Evolutionary conservation across 2,329 filamentous ascomycete genomes (phyloP), one percentile per base, ranked within the genome.

Genomic region (Microdochium nivale): DNA sequence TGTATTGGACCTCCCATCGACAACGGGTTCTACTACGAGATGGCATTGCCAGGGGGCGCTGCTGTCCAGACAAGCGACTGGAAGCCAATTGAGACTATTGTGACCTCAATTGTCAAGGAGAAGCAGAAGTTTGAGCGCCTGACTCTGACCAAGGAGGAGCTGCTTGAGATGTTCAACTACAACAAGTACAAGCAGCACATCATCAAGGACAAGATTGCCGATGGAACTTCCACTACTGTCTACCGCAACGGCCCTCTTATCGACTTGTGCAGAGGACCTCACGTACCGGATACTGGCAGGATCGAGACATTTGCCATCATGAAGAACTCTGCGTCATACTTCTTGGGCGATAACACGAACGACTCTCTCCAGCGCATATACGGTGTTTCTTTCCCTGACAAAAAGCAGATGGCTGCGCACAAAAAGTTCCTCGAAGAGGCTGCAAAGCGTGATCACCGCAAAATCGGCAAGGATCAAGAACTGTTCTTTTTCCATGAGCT

Each of bases 181-280:
- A 96, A 95, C 79, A 94, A 94, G 69, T 97, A 96, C 78, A 97
- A 99, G 81, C 84, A 95, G 67, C 88, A 96, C 69, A 95, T 97
- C 70, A 97, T 99, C 73, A 86, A 90, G 61, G 87, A 90, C 75
- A 90, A 95, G 70, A 88, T 97, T 55, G 77, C 85, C 37, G 90
- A 96, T 60, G 90, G 90, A 60, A 91, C 90, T 52, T 89, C 80
- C 66, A 95, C 90, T 66, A 97, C 94, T 10, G 92, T 97, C 40
- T 99, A 97, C 71, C 84, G 90, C 57, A 95, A 90, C 64, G 94
- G 94, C 53, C 90, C 90, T 14, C 77, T 97, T 52, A 96, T 97
- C 63, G 94, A 99, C 79, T 75, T 97, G 56, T 97, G 94, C 76
- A 83, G 90, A 67, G 94, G 94, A 35, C 94, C 94, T 56, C 94